Conservation (phyloP, 2,329 filamentous ascomycete genomes). For the Fusarium nisikadoi region DNA sequence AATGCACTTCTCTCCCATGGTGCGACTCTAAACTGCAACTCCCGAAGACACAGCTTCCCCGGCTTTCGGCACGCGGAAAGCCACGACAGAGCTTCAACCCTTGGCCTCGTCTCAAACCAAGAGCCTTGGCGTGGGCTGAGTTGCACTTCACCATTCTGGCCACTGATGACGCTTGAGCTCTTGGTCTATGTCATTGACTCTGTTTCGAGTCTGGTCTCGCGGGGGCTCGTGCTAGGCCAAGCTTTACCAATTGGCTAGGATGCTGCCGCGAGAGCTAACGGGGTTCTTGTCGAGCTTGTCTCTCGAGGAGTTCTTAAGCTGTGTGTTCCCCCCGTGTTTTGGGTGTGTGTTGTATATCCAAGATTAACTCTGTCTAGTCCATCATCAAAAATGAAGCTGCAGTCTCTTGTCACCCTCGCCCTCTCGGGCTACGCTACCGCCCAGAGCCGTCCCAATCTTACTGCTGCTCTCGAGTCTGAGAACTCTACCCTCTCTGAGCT, state of each 20-base stretch:
- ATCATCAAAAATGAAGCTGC: constrained; percentile 38
- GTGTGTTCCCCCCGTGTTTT: neutral
- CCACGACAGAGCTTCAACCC: constrained; percentile 16
- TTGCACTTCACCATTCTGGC: constrained; percentile 16
- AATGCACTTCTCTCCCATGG: neutral
- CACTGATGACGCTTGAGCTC: constrained; percentile 27
- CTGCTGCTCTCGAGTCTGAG: constrained; percentile 40
- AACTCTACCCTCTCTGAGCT: constrained; percentile 45
- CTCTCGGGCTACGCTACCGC: constrained; percentile 34
- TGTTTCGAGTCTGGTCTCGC: constrained; percentile 24
- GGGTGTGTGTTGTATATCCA: neutral
- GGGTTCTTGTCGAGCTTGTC: neutral
- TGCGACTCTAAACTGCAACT: constrained; percentile 16
- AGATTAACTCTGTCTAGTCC: constrained; percentile 8
- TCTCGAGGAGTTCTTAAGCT: constrained; percentile 15
- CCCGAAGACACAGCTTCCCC: constrained; percentile 1
- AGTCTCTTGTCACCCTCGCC: constrained; percentile 32
- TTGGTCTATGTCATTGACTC: constrained; percentile 44
- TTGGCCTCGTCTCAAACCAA: constrained; percentile 1
- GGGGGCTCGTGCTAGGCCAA: constrained; percentile 9
- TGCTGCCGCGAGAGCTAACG: constrained; percentile 10
- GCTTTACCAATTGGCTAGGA: constrained; percentile 25
- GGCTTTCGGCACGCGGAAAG: constrained; percentile 23
- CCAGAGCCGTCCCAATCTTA: constrained; percentile 38
- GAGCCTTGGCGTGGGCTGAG: constrained; percentile 27